Evolutionary conservation across 306 rosid genomes (phyloP).

Genomic region (Vigna nakashimae): DNA sequence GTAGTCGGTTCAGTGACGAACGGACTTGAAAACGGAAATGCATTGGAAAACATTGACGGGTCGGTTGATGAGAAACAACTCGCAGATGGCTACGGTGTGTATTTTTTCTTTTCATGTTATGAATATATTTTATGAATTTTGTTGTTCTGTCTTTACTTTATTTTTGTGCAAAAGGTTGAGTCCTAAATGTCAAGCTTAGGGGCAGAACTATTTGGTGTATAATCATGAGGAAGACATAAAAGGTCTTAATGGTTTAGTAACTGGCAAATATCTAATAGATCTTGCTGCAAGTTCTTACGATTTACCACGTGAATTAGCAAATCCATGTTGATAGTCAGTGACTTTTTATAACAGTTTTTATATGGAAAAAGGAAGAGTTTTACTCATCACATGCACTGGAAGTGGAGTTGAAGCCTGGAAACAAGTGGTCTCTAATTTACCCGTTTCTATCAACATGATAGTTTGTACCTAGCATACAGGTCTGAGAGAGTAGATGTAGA

Average conservation of each 20-base stretch:
- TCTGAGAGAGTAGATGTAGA: not conserved
- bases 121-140: not conserved
- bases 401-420: conserved; percentile 10
- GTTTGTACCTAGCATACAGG: not conserved
- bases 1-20: conserved; percentile 40
- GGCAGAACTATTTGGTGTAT: not conserved
- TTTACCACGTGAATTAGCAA: conserved; percentile 12
- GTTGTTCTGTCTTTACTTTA: not conserved
- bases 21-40: conserved; percentile 70
- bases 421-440: conserved; percentile 5
- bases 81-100: conserved; percentile 75
- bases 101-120: not conserved
- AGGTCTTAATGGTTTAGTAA: conserved; percentile 2
- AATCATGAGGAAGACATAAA: not conserved
- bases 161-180: not conserved
- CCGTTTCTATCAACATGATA: not conserved
- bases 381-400: not conserved
- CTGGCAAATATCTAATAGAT: conserved; percentile 5
- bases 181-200: not conserved
- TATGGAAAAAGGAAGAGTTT: not conserved
- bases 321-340: not conserved
- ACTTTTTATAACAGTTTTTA: not conserved
- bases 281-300: conserved; percentile 30
- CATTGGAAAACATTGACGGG: conserved; percentile 55
- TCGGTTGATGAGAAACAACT: conserved; percentile 65